Percentiles rank a stretch among this genome's conserved stretches.
phyloP scores from a whole-genome alignment of 2,329 filamentous ascomycete species.

The Calonectria multiphialidica region DNA sequence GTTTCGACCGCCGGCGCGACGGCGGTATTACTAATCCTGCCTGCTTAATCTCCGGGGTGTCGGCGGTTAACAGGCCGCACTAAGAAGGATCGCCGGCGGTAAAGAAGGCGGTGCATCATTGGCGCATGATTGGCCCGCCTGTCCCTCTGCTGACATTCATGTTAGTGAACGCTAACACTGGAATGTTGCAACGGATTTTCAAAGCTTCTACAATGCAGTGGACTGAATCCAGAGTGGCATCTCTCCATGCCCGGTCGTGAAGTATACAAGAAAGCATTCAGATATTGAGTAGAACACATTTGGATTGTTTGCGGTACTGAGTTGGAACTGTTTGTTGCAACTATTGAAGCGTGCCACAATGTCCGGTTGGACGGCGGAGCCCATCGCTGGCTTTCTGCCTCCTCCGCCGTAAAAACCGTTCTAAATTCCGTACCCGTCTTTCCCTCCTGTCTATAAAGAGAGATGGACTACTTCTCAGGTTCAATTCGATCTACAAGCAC shows the following conservation, averaged over 20 bases:
- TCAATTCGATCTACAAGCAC: neutral
- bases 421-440: neutral
- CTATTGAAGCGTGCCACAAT: neutral
- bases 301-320: neutral
- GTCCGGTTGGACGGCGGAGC: neutral
- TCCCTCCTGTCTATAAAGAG: neutral
- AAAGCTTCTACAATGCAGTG: no score
- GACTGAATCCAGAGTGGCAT: neutral
- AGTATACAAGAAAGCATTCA: no score
- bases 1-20: slow-evolving; percentile 33
- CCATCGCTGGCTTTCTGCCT: neutral
- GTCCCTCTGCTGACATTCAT: neutral
- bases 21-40: slow-evolving; percentile 21
- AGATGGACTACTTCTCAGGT: no score
- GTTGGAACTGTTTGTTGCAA: neutral
- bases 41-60: neutral
- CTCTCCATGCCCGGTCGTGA: no score
- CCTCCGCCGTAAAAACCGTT: neutral
- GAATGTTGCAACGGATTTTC: no score
- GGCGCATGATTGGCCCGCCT: neutral
- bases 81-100: neutral
- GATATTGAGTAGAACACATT: no score
- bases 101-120: neutral
- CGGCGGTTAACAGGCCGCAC: neutral
- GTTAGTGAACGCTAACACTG: neutral